Evolutionary conservation across 2,329 filamentous ascomycete genomes (phyloP).

Genomic region (Ceratocystis cacaofunesta): DNA sequence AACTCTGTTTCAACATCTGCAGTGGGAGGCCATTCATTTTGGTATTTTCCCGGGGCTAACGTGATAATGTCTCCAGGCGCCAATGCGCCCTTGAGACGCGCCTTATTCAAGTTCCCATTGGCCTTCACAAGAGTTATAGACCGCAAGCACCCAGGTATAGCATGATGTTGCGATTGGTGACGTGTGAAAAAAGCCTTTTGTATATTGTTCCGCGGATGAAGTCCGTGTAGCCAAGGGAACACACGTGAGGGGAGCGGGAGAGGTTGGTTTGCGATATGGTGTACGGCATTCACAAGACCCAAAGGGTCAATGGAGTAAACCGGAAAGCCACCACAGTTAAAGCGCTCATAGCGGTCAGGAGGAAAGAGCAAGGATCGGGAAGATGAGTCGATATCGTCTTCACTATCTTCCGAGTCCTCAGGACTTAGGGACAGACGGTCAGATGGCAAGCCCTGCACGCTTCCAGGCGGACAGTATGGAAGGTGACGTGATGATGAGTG

Average conservation of each 20-base stretch:
- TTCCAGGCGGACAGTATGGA: constrained; percentile 14
- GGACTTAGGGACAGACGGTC: constrained; percentile 25
- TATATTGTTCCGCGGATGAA: constrained; percentile 76
- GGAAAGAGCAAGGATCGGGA: constrained; percentile 62
- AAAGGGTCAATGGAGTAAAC: constrained; percentile 60
- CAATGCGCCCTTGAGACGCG: constrained; percentile 76
- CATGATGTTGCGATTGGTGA: constrained; percentile 52
- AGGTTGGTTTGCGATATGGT: constrained; percentile 62
- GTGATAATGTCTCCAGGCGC: constrained; percentile 28
- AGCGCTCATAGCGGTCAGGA: constrained; percentile 44
- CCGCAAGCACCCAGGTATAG: constrained; percentile 58
- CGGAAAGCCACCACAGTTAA: constrained; percentile 38
- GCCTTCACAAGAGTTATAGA: constrained; percentile 79
- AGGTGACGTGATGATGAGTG: constrained; percentile 11
- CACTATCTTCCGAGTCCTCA: constrained; percentile 33
- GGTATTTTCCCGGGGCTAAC: constrained; percentile 54
- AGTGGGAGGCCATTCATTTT: constrained; percentile 24
- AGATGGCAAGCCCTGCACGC: background rate
- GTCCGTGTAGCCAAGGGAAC: constrained; percentile 91
- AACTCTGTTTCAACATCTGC: constrained; percentile 41
- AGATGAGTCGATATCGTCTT: constrained; percentile 25
- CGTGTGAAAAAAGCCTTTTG: constrained; percentile 83
- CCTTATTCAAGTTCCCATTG: constrained; percentile 57
- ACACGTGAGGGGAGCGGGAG: constrained; percentile 73
- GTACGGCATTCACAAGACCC: constrained; percentile 55